A percentile compares a stretch with the other conserved stretches of the same genome.
phyloP scores from a whole-genome alignment of 768 basidiomycete species.

The Lentinula aciculospora region DNA sequence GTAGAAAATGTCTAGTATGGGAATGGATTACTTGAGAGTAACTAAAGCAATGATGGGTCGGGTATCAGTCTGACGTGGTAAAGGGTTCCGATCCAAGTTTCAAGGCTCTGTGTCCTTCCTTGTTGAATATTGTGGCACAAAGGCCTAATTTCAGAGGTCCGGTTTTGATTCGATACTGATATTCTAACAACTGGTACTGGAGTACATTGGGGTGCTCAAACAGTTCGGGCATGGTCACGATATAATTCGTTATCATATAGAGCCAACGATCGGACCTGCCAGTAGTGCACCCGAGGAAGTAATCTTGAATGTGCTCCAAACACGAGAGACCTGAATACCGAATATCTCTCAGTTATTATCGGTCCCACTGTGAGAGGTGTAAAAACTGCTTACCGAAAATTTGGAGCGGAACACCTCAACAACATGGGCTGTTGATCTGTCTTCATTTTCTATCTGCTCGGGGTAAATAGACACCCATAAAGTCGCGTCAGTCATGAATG shows the following conservation, averaged over 20 bases:
- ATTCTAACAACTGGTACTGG: background rate
- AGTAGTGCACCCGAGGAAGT: background rate
- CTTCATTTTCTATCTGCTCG: slow-evolving; percentile 15
- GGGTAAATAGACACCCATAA: slow-evolving; percentile 50
- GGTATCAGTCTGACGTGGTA: background rate
- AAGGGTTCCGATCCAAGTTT: background rate
- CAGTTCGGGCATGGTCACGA: too few relatives aligned
- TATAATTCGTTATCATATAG: too few relatives aligned
- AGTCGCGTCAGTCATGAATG: slow-evolving; percentile 66
- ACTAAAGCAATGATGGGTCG: background rate
- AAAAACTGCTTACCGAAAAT: slow-evolving; percentile 25
- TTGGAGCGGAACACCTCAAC: slow-evolving; percentile 41
- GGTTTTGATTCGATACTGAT: background rate
- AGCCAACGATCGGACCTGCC: too few relatives aligned
- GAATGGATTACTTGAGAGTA: slow-evolving; percentile 4
- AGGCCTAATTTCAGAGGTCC: background rate
- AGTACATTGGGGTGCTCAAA: too few relatives aligned
- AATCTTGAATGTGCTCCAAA: background rate
- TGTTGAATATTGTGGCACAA: background rate
- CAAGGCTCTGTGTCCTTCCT: background rate
- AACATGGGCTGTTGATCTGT: slow-evolving; percentile 20
- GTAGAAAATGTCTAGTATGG: slow-evolving; percentile 1
- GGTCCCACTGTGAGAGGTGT: too few relatives aligned
- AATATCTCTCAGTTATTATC: background rate
- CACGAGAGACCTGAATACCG: background rate